Base-by-base conservation (phyloP, 176 grass and related monocot genomes). In the Microstegium vimineum region DNA sequence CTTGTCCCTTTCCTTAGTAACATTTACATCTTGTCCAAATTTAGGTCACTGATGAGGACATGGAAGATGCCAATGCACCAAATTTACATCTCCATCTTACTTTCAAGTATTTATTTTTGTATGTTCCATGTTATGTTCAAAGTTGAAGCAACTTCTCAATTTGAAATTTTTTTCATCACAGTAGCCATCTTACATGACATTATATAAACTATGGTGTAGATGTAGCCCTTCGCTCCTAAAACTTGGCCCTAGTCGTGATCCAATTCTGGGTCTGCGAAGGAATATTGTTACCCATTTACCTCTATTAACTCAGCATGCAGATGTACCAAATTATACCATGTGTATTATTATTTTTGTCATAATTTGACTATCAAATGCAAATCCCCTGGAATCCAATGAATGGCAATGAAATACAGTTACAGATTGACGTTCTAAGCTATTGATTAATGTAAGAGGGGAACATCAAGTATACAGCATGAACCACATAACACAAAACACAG, bases 401-500 rank as follows among this genome's bases (percentile, higher is more conserved):
- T 74, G 66, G 54, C 66, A 16, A 42, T 80, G 31, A 71, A 73
- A 62, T 71, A 45, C 23, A 71, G 67, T 28, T 72, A 45, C 61
- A 74, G 25, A 18, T 40, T 81, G 36, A 49, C 25, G 15, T 72
- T 74, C 40, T 18, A 57, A 45, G 62, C 35, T 31, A 15, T 13
- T 26, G 34, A 81, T 43, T 86, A 74, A 23, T 41, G 32, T 34
- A 37, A 26, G 82, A 62, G 12, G 28, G 71, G 37, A 81, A 46
- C 36, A 83, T 79, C 59, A 35, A 89, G 61, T 52, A 69, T 82
- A 85, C 9, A 78, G 75, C 68, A 66, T 37, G 57, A 74, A 56
- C 46, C 35, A 11, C 83, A 73, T 31, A 77, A 43, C 54, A 42
- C 34, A 72, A 71, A 75, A 43, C 40, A 66, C 33, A 72, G 54